Evolutionary conservation across 2,329 filamentous ascomycete species (phyloP).

Genomic region (Aspergillus tubingensis): DNA sequence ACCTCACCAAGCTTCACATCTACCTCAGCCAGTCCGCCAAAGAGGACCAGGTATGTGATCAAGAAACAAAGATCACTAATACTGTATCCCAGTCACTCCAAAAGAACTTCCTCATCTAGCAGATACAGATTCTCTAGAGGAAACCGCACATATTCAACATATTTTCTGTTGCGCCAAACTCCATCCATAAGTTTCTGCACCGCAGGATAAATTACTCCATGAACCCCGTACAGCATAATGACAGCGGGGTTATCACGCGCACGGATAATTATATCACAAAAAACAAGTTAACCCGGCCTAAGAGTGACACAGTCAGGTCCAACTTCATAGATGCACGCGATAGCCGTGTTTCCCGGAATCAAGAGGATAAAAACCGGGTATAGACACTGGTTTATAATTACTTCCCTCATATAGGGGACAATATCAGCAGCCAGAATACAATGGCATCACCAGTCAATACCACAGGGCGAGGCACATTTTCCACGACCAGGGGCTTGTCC

Average conservation of each 20-base stretch:
- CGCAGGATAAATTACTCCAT: not conserved
- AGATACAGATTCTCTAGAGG: constrained; percentile 9
- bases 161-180: constrained; percentile 6
- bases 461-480: not conserved
- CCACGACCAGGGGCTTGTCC: not conserved
- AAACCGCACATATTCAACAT: constrained; percentile 1
- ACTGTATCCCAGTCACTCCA: not conserved
- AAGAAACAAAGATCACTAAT: not conserved
- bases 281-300: not conserved
- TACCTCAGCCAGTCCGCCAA: not conserved
- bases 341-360: not conserved
- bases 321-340: not conserved
- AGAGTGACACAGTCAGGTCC: not conserved
- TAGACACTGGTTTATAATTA: not conserved
- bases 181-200: constrained; percentile 7
- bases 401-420: not conserved
- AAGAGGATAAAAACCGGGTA: constrained; percentile 3
- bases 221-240: not conserved
- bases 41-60: not conserved
- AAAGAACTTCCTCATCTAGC: not conserved
- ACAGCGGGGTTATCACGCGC: not conserved
- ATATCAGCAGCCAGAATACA: constrained; percentile 1
- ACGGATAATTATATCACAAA: constrained; percentile 5
- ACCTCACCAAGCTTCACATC: constrained; percentile 5
- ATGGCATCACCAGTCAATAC: not conserved